A percentile compares a stretch with the other conserved stretches of the same genome.
phyloP scores from a whole-genome alignment of 2,329 filamentous ascomycete species.

The Didymosphaeria variabile region DNA sequence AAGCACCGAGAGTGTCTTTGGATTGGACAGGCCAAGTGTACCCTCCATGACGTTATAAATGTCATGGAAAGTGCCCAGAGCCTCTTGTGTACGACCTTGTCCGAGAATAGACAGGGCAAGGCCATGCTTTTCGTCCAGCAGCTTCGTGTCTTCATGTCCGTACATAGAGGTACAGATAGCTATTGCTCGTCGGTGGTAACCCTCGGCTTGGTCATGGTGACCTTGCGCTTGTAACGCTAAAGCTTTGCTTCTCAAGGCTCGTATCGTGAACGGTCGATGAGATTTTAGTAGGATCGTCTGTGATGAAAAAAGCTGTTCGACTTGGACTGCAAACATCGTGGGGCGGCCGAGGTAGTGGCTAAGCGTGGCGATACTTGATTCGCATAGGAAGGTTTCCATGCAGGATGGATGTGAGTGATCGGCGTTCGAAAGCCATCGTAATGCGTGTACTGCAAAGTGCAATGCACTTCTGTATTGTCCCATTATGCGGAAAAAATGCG shows the following conservation, averaged over 20 bases:
- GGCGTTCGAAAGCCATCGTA: not conserved
- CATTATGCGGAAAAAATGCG: slow-evolving; percentile 9
- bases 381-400: not conserved
- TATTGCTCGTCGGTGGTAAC: slow-evolving; percentile 12
- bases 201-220: slow-evolving; percentile 8
- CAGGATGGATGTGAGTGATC: not conserved
- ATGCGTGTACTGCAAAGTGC: slow-evolving; percentile 6
- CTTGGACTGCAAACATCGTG: not conserved
- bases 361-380: slow-evolving; percentile 6
- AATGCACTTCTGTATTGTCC: slow-evolving; percentile 12
- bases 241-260: slow-evolving; percentile 3
- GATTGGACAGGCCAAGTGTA: not conserved
- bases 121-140: slow-evolving; percentile 14
- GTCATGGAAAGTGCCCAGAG: slow-evolving; percentile 4
- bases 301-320: slow-evolving; percentile 1
- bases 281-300: slow-evolving; percentile 6
- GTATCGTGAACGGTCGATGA: not conserved
- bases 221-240: slow-evolving; percentile 13
- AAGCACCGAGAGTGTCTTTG: slow-evolving; percentile 17
- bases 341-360: slow-evolving; percentile 12
- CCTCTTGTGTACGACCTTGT: slow-evolving; percentile 9
- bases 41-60: slow-evolving; percentile 8
- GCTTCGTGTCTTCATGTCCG: not conserved
- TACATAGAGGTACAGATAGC: slow-evolving; percentile 2
- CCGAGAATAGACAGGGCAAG: slow-evolving; percentile 14